A percentile compares a stretch with the other conserved stretches of the same genome.
Evolutionary conservation across 2,329 filamentous ascomycete species (phyloP).

Genomic region (Diaporthe sp.): DNA sequence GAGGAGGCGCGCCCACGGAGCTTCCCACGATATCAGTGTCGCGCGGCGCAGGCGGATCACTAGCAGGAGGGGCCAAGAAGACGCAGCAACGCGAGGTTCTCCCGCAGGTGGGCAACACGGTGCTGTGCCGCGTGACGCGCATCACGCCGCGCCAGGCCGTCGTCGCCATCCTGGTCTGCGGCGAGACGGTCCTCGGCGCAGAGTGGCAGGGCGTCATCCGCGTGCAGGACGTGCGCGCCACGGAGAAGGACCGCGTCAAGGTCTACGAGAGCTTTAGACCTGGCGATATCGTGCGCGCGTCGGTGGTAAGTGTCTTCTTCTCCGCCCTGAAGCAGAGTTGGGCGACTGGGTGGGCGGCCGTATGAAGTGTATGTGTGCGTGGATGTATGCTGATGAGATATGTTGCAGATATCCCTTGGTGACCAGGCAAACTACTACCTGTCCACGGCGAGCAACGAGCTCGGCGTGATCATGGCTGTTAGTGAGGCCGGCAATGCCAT

Average conservation of each 20-base stretch:
- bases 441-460: constrained; percentile 90
- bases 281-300: constrained; percentile 89
- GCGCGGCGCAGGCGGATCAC: constrained; percentile 45
- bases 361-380: neutral
- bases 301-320: constrained; percentile 71
- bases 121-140: constrained; percentile 87
- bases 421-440: constrained; percentile 97
- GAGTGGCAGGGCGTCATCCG: constrained; percentile 89
- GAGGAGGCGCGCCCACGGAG: constrained; percentile 52
- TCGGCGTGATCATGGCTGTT: constrained; percentile 93
- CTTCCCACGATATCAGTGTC: constrained; percentile 70
- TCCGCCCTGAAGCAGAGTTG: neutral
- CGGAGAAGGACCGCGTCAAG: constrained; percentile 94
- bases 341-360: neutral
- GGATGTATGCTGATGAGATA: neutral
- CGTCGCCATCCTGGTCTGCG: constrained; percentile 87
- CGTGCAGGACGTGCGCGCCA: constrained; percentile 91
- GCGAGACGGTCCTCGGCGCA: constrained; percentile 77
- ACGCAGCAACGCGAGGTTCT: constrained; percentile 79
- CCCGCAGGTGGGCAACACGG: constrained; percentile 82
- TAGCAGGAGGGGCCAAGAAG: constrained; percentile 39
- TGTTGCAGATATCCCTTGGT: constrained; percentile 80
- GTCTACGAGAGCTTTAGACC: constrained; percentile 93
- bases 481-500: constrained; percentile 91
- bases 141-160: constrained; percentile 88